A percentile compares a stretch with the other conserved stretches of the same genome.
Evolutionary conservation across 106 monocot genomes (phyloP).

Genomic region (Apostasia shenzhenica): DNA sequence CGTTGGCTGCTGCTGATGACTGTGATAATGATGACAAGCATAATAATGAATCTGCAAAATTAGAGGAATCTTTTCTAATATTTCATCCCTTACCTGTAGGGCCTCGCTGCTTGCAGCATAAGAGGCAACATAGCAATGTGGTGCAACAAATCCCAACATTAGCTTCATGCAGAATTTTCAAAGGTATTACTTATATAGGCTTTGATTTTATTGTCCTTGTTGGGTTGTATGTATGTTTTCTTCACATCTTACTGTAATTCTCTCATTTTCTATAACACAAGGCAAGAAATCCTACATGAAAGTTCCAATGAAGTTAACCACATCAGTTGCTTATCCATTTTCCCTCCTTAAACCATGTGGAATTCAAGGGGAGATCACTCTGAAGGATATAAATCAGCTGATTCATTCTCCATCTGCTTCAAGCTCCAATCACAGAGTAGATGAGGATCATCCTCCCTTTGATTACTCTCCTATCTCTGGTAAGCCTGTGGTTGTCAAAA

Average conservation of each 20-base stretch:
- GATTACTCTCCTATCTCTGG: conserved; percentile 45
- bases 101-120: not conserved
- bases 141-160: not conserved
- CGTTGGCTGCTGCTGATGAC: too few species aligned
- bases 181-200: not conserved
- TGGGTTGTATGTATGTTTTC: too few species aligned
- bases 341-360: conserved; percentile 72
- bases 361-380: conserved; percentile 62
- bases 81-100: not conserved
- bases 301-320: conserved; percentile 40
- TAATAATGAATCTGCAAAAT: too few species aligned
- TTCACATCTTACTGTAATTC: not conserved
- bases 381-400: conserved; percentile 68
- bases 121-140: not conserved
- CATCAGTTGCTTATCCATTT: conserved; percentile 79
- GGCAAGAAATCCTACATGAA: conserved; percentile 43
- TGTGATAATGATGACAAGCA: too few species aligned
- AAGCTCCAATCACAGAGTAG: conserved; percentile 22
- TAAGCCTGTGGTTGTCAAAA: conserved; percentile 78
- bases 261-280: conserved; percentile 1
- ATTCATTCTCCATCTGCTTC: conserved; percentile 48
- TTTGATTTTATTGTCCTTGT: too few species aligned
- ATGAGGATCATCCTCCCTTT: conserved; percentile 22
- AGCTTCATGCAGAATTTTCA: not conserved
- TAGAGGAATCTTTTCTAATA: too few species aligned